phyloP scores from a whole-genome alignment of 225 moss, liverwort and hornwort genomes.

The Anthoceros angustus region DNA sequence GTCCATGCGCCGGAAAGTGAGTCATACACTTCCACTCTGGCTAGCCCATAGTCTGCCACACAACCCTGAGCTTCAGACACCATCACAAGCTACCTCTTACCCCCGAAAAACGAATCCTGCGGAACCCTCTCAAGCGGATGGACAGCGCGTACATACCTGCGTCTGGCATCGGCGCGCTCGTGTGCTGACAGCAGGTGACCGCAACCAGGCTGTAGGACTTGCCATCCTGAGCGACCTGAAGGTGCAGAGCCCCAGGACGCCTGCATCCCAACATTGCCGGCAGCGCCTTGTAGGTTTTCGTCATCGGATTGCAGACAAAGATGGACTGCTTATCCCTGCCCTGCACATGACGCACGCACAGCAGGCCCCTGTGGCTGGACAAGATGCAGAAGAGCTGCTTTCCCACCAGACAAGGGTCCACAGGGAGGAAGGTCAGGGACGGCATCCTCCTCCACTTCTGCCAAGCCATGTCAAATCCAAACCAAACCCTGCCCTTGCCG shows the following conservation, averaged over 20 bases:
- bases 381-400: slow-evolving; percentile 11
- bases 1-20: slow-evolving; percentile 28
- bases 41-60: not conserved
- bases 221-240: slow-evolving; percentile 25
- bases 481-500: slow-evolving; percentile 25
- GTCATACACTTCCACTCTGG: slow-evolving; percentile 28
- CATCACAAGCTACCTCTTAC: not conserved
- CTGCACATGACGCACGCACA: slow-evolving; percentile 19
- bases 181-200: slow-evolving; percentile 24
- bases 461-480: slow-evolving; percentile 18
- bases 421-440: slow-evolving; percentile 29
- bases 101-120: not conserved
- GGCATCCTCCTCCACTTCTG: slow-evolving; percentile 25
- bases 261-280: slow-evolving; percentile 31
- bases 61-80: not conserved
- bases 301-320: slow-evolving; percentile 35
- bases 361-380: slow-evolving; percentile 36
- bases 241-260: slow-evolving; percentile 39
- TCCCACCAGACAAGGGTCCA: slow-evolving; percentile 10
- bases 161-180: slow-evolving; percentile 31
- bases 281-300: slow-evolving; percentile 22
- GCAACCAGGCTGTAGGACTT: slow-evolving; percentile 25
- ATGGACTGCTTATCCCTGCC: slow-evolving; percentile 12
- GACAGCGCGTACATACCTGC: slow-evolving; percentile 22
- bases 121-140: not conserved